Evolutionary conservation across 331 rosid species (phyloP), one percentile per base, ranked within the genome.

Genomic region (Phaseolus coccineus): DNA sequence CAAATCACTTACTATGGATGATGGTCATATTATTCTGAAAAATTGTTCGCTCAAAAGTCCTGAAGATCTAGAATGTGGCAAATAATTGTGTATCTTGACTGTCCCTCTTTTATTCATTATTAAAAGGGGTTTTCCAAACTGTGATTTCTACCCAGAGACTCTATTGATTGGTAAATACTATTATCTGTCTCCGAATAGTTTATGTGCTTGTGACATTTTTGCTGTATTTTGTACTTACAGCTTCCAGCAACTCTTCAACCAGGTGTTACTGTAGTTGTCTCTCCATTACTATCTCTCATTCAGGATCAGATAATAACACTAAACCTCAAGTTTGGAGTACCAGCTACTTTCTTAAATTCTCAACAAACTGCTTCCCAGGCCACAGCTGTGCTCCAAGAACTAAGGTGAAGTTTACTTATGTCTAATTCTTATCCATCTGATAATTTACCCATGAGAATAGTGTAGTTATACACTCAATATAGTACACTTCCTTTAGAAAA

Each of bases 221-320:
- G 22, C 24, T 53, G 46, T 73, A 63, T 84, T 85, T 79, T 77
- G 58, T 76, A 53, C 78, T 81, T 81, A 57, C 94, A 95, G 99
- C 97, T 95, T 83, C 99, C 99, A 65, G 99, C 99, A 47, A 95
- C 93, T 55, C 88, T 95, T 81, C 93, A 87, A 84, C 87, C 88
- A 14, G 99, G 99, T 50, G 96, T 93, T 73, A 91, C 98, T 3
- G 69, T 95, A 53, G 97, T 95, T 67, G 76, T 95, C 58, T 95
- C 98, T 81, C 99, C 99, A 71, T 88, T 93, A 67, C 99, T 95
- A 79, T 95, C 99, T 59, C 94, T 95, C 75, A 95, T 95, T 85
- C 99, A 95, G 87, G 99, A 95, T 85, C 98, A 95, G 87, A 93
- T 93, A 79, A 75, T 90, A 48, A 90, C 99, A 15, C 85, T 95